Conservation (phyloP, 2,329 filamentous ascomycete species). For the Orbilia oligospora region DNA sequence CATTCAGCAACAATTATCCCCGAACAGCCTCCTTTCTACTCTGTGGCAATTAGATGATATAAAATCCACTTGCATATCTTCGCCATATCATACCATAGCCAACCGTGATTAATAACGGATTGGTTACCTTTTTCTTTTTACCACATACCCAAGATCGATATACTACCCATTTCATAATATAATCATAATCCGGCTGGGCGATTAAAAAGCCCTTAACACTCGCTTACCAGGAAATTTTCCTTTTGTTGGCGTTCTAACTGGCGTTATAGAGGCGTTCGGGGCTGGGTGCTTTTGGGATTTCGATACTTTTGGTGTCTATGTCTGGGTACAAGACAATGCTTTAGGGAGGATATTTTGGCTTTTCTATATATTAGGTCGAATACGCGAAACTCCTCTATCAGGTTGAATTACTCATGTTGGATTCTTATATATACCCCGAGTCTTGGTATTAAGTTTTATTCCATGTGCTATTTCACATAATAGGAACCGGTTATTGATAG, state of each 20-base stretch:
- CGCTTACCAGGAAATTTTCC: constrained; percentile 6
- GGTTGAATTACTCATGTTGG: neutral
- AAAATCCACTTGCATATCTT: neutral
- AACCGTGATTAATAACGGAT: neutral
- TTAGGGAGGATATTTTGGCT: neutral
- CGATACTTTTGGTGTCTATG: neutral
- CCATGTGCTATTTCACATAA: neutral
- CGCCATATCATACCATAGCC: neutral
- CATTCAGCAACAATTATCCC: constrained; percentile 29
- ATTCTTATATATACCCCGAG: neutral
- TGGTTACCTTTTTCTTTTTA: neutral
- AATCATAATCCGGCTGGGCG: constrained; percentile 29
- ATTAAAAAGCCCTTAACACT: constrained; percentile 10
- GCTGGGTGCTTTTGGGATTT: constrained; percentile 3
- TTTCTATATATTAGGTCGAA: neutral
- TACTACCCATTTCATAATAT: constrained; percentile 41
- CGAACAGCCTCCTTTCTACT: constrained; percentile 56
- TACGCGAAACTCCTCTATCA: neutral
- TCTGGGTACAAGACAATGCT: too few relatives aligned
- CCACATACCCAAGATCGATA: constrained; percentile 36
- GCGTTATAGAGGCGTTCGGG: constrained; percentile 56
- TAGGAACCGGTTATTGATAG: neutral
- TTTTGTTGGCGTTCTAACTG: constrained; percentile 39
- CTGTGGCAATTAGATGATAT: constrained; percentile 40
- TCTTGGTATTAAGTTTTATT: neutral